Evolutionary conservation across 2,329 filamentous ascomycete species (phyloP).

Genomic region (Paraconiothyrium sp.): DNA sequence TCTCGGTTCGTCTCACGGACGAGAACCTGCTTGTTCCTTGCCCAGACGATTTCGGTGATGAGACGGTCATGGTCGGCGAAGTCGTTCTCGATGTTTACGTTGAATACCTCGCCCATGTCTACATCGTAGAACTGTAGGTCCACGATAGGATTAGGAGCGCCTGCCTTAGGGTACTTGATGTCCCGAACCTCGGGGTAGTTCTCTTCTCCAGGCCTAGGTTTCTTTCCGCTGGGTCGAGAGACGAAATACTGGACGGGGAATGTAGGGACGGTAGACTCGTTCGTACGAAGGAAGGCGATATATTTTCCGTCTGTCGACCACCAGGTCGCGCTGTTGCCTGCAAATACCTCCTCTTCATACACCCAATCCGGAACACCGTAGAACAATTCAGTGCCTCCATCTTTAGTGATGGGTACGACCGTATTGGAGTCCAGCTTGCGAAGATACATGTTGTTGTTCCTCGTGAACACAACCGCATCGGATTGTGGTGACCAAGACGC

Average conservation of each 20-base stretch:
- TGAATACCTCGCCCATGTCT: conserved; percentile 77
- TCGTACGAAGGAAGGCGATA: conserved; percentile 89
- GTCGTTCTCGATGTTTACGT: conserved; percentile 77
- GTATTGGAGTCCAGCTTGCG: conserved; percentile 70
- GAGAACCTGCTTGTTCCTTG: conserved; percentile 75
- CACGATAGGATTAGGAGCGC: conserved; percentile 90
- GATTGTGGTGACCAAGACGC: conserved; percentile 90
- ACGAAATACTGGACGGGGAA: conserved; percentile 95
- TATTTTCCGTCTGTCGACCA: conserved; percentile 92
- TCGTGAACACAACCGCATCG: conserved; percentile 87
- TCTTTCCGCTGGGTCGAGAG: conserved; percentile 79
- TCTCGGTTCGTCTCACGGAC: conserved; percentile 94
- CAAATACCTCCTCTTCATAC: conserved; percentile 87
- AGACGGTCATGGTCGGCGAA: conserved; percentile 85
- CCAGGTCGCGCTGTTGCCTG: conserved; percentile 86
- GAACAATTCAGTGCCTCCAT: conserved; percentile 89
- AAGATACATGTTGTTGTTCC: conserved; percentile 89
- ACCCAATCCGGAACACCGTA: conserved; percentile 99
- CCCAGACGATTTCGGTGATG: conserved; percentile 94
- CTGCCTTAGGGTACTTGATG: conserved; percentile 98
- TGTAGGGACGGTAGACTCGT: conserved; percentile 90
- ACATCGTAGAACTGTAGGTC: conserved; percentile 90
- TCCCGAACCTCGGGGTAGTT: conserved; percentile 88
- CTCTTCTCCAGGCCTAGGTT: conserved; percentile 76
- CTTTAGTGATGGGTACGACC: conserved; percentile 79